Evolutionary conservation across 2,329 filamentous ascomycete genomes (phyloP).

Genomic region (Amylocarpus encephaloides): DNA sequence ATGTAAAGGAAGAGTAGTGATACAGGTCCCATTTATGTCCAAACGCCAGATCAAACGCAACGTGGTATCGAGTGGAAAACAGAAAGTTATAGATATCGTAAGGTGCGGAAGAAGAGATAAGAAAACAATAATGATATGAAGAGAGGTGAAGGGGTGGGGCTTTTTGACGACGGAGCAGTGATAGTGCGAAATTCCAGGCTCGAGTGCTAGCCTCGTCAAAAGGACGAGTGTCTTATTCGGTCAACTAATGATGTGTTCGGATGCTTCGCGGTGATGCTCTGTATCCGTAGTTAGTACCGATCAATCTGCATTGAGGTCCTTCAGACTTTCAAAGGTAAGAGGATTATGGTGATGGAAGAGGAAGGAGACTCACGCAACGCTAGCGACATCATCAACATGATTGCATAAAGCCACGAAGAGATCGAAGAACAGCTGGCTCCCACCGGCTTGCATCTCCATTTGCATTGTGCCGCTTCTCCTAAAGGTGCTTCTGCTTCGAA

Average conservation of each 20-base stretch:
- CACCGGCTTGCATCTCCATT: constrained; percentile 94
- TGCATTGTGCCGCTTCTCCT: constrained; percentile 99
- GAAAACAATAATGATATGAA: background rate
- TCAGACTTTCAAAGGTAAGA: background rate
- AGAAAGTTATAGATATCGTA: background rate
- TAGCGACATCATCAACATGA: constrained; percentile 92
- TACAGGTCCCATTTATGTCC: constrained; percentile 14
- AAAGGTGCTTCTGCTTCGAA: constrained; percentile 94
- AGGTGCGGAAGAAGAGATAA: background rate
- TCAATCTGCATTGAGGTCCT: background rate
- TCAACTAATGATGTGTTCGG: constrained; percentile 24
- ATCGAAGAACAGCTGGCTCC: constrained; percentile 87
- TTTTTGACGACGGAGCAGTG: background rate
- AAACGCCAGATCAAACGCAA: constrained; percentile 14
- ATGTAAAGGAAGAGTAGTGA: constrained; percentile 20
- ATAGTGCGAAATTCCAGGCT: background rate
- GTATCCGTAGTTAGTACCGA: constrained; percentile 1
- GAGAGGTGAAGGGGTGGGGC: background rate
- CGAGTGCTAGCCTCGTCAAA: constrained; percentile 2
- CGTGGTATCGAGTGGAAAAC: constrained; percentile 23
- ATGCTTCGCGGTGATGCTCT: constrained; percentile 29
- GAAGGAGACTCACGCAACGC: constrained; percentile 49
- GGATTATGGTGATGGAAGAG: constrained; percentile 3
- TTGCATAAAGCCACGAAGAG: constrained; percentile 98
- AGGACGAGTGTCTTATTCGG: background rate